These are phyloP conservation scores for Plasmodium vivax DNA, from an alignment of 169 alveolate species.

Conservation along the genomic window DNA sequence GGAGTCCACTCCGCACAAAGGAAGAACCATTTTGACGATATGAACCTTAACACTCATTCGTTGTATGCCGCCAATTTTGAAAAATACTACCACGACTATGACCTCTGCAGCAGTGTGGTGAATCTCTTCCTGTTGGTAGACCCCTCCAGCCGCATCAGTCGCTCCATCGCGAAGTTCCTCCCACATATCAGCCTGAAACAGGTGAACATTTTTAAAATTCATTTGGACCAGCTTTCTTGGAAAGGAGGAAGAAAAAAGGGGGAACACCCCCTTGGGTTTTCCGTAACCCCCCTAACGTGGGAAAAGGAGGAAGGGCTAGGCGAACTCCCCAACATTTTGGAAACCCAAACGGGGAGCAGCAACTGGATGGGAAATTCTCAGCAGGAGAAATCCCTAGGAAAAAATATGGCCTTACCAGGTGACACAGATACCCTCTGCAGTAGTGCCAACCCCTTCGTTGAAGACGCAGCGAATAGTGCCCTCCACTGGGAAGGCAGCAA, in stretches of 20 bases:
- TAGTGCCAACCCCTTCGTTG: background rate
- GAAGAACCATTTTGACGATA: constrained; percentile 45
- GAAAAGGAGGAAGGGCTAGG: background rate
- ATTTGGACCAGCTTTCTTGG: background rate
- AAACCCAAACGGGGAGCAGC: background rate
- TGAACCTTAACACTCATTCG: constrained; percentile 30
- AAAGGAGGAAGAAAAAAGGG: background rate
- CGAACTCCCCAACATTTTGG: background rate
- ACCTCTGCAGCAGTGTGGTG: constrained; percentile 6
- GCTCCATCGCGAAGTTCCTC: constrained; percentile 12
- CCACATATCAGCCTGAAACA: constrained; percentile 1
- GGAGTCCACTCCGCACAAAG: background rate
- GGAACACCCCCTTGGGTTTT: background rate
- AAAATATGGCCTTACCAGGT: background rate
- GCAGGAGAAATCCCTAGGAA: background rate
- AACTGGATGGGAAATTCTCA: background rate
- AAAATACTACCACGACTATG: constrained; percentile 43
- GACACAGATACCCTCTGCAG: background rate
- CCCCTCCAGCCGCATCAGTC: background rate
- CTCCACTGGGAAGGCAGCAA: background rate
- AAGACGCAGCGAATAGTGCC: background rate
- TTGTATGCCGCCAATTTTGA: constrained; percentile 34
- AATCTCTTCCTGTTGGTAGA: constrained; percentile 23
- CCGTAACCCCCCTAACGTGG: background rate
- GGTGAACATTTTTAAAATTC: constrained; percentile 37